A percentile compares a stretch with the other conserved stretches of the same genome.
Evolutionary conservation across 1,139 yeast species (phyloP).

Genomic region (Debaryomyces udenii): DNA sequence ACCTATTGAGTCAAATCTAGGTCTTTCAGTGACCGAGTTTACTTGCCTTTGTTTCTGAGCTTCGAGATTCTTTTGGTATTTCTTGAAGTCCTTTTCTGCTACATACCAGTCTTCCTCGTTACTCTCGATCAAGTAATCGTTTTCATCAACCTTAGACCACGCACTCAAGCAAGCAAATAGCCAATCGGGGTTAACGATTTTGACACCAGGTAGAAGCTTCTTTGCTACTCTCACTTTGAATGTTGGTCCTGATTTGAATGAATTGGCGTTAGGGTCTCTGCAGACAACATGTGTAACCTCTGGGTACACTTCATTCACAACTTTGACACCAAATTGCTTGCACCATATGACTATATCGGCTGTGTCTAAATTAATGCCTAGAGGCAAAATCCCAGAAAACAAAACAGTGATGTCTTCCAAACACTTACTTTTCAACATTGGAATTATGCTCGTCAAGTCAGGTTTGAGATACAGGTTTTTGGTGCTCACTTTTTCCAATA

Average conservation of each 20-base stretch:
- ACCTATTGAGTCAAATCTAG: conserved; percentile 32
- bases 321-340: conserved; percentile 85
- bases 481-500: conserved; percentile 33
- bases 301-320: conserved; percentile 71
- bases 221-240: conserved; percentile 78
- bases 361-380: conserved; percentile 67
- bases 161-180: conserved; percentile 78
- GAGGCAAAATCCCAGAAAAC: conserved; percentile 85
- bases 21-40: conserved; percentile 18
- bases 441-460: conserved; percentile 69
- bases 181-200: conserved; percentile 93
- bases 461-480: conserved; percentile 36
- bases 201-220: conserved; percentile 63
- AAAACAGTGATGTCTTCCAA: conserved; percentile 71
- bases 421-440: conserved; percentile 66
- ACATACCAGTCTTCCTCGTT: conserved; percentile 46
- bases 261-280: conserved; percentile 60
- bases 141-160: conserved; percentile 76
- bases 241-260: conserved; percentile 39
- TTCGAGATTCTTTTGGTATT: conserved; percentile 39
- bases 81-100: conserved; percentile 45
- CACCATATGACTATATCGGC: conserved; percentile 94
- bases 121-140: conserved; percentile 56
- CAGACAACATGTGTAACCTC: conserved; percentile 91
- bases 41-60: conserved; percentile 20